phyloP scores from a whole-genome alignment of 129 eudicot genomes.

The Pseudognaphalium luteoalbum region DNA sequence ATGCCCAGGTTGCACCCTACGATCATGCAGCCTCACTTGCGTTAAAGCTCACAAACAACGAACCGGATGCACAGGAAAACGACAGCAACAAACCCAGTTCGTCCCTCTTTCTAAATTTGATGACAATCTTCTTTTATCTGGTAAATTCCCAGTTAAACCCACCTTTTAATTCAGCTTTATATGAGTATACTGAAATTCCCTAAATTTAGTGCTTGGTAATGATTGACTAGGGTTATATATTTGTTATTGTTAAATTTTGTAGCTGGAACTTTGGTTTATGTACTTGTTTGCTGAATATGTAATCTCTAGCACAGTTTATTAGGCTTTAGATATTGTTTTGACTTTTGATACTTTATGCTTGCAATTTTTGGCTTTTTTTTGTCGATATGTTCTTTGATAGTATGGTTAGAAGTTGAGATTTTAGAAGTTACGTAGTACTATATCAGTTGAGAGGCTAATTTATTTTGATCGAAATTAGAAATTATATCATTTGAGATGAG shows the following conservation, averaged over 20 bases:
- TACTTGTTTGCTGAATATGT: neutral
- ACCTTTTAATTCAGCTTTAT: neutral
- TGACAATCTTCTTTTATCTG: slow-evolving; percentile 70
- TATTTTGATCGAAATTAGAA: too few relatives aligned
- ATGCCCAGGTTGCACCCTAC: slow-evolving; percentile 82
- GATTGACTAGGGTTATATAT: neutral
- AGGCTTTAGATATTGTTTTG: neutral
- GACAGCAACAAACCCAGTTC: slow-evolving; percentile 46
- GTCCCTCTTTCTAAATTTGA: slow-evolving; percentile 75
- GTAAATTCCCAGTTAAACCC: slow-evolving; percentile 31
- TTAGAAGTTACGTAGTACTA: too few relatives aligned
- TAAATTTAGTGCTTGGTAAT: neutral
- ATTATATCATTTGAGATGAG: too few relatives aligned
- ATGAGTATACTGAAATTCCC: neutral
- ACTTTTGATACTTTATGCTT: neutral
- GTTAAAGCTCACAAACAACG: slow-evolving; percentile 88
- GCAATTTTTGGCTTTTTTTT: neutral
- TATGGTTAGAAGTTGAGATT: neutral
- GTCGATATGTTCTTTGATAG: neutral
- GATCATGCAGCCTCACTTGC: slow-evolving; percentile 84
- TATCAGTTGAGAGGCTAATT: too few relatives aligned
- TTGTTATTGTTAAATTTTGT: too few relatives aligned
- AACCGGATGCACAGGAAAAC: slow-evolving; percentile 70
- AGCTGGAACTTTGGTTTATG: neutral
- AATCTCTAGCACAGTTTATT: neutral